Base-by-base conservation (phyloP, 1,139 yeast genomes). In the Ogataea hybrid region DNA sequence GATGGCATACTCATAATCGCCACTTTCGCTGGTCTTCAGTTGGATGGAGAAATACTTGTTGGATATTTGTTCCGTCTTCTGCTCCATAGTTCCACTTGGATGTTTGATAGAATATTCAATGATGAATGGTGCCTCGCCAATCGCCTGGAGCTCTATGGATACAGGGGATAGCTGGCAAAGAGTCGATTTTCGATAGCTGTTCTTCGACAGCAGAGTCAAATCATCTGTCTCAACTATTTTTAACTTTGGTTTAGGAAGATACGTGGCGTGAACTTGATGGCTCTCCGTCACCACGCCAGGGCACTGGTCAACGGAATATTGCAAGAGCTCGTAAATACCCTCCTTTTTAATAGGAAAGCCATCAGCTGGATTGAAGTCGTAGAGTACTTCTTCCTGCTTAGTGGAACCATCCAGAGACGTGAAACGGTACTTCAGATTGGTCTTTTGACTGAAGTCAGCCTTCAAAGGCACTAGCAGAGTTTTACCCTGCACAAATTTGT, bases 51-150 rank as follows among this genome's bases (percentile, higher is more conserved):
- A 71, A 2, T 76, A 77, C 51, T 66, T 68, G 51, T 68, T 72
- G 9, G 80, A 70, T 0, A 79, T 72, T 21, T 75, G 81, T 40
- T 73, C 80, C 12, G 75, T 59, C 28, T 67, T 67, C 34, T 49
- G 48, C 35, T 59, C 79, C 2, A 59, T 38, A 25, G 57, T 59
- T 0, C 86, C 88, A 53, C 64, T 68, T 3, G 96, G 94, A 34
- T 75, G 69, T 27, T 66, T 67, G 21, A 87, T 68, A 28, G 80
- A 79, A 57, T 89, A 90, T 41, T 79, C 79, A 29, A 90, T 68
- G 8, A 77, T 65, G 53, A 88, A 89, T 23, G 97, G 97, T 0
- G 84, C 72, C 4, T 75, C 66, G 1, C 96, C 96, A 34, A 65
- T 57, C 16, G 80, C 62, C 2, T 67, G 59, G 23, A 81, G 54